Percentiles rank a stretch among this genome's conserved stretches.
phyloP scores from a whole-genome alignment of 164 flowering plant genomes.

The Dillenia turbinata region DNA sequence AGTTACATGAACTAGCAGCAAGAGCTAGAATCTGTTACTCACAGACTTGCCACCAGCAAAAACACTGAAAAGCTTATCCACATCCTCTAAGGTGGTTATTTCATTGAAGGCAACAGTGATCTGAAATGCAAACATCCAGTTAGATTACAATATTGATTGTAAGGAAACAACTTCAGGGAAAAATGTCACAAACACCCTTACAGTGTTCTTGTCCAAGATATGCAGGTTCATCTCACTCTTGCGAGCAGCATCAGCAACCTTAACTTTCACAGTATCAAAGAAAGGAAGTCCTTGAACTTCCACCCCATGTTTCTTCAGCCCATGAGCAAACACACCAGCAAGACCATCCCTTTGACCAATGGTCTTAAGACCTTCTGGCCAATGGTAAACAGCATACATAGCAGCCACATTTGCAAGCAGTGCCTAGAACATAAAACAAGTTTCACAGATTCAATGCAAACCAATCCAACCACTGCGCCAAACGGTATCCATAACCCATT shows the following conservation, averaged over 20 bases:
- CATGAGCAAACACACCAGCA: constrained; percentile 77
- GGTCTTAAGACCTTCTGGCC: constrained; percentile 89
- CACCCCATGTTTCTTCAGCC: constrained; percentile 81
- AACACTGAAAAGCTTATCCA: constrained; percentile 77
- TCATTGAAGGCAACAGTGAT: constrained; percentile 91
- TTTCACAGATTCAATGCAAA: background rate
- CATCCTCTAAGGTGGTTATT: constrained; percentile 91
- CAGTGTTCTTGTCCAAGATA: constrained; percentile 71
- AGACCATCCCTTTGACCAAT: constrained; percentile 90
- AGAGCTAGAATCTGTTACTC: constrained; percentile 26
- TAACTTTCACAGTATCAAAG: constrained; percentile 96
- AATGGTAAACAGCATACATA: constrained; percentile 97
- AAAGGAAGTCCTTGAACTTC: constrained; percentile 81
- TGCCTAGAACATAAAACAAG: constrained; percentile 44
- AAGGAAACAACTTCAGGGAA: background rate
- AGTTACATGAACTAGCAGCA: background rate
- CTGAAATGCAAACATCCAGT: constrained; percentile 34
- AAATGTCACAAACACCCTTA: constrained; percentile 25
- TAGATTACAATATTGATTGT: too few species aligned
- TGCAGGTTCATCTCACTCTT: constrained; percentile 75
- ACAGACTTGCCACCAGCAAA: constrained; percentile 81
- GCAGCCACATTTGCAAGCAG: constrained; percentile 99
- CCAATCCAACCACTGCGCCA: too few species aligned
- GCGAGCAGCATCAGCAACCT: constrained; percentile 68
- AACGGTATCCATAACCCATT: too few species aligned